Evolutionary conservation across 2,329 filamentous ascomycete species (phyloP).

Genomic region (Trichoderma oligosporum): DNA sequence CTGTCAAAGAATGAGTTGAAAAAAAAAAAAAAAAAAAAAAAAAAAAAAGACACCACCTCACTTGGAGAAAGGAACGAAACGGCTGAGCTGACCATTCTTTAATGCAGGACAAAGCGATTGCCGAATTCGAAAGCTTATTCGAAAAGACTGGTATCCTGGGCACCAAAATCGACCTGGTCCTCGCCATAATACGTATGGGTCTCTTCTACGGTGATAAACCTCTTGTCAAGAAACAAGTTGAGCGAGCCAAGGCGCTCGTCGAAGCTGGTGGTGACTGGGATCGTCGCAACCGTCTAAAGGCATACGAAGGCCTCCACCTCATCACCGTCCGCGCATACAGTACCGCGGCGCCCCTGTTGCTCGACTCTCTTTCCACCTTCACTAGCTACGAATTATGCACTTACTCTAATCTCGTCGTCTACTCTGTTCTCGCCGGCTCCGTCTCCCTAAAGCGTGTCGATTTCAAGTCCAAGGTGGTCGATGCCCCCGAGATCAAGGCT

Average conservation of each 20-base stretch:
- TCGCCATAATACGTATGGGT: slow-evolving; percentile 92
- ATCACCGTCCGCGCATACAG: slow-evolving; percentile 90
- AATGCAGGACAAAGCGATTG: slow-evolving; percentile 82
- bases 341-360: slow-evolving; percentile 82
- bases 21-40: too few relatives aligned
- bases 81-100: neutral
- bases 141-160: slow-evolving; percentile 97
- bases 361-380: slow-evolving; percentile 96
- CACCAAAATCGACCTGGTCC: slow-evolving; percentile 93
- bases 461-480: slow-evolving; percentile 98
- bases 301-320: slow-evolving; percentile 91
- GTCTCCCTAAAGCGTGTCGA: slow-evolving; percentile 94
- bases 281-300: slow-evolving; percentile 95
- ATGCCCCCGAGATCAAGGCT: slow-evolving; percentile 96
- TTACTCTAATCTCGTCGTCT: slow-evolving; percentile 91
- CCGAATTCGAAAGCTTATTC: slow-evolving; percentile 86
- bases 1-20: too few relatives aligned
- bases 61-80: neutral
- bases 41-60: too few relatives aligned
- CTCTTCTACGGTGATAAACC: slow-evolving; percentile 94
- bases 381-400: slow-evolving; percentile 98
- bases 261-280: slow-evolving; percentile 98
- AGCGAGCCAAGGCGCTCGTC: slow-evolving; percentile 83
- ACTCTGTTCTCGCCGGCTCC: slow-evolving; percentile 90
- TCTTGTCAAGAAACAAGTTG: slow-evolving; percentile 89